These are phyloP conservation scores for Logfia minima DNA, from an alignment of 129 eudicot species.

Conservation along the genomic window DNA sequence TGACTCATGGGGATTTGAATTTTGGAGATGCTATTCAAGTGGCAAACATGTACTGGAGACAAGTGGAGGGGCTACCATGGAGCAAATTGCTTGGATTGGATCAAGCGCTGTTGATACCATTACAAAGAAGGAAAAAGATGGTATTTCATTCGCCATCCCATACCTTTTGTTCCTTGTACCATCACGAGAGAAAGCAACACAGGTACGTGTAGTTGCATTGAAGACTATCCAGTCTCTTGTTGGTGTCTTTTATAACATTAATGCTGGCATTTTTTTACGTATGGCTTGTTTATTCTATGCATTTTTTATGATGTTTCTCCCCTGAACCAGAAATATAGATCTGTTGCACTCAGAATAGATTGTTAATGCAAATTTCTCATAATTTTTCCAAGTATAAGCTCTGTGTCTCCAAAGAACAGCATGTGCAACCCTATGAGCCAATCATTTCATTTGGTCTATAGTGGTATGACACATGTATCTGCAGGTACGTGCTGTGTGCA, in stretches of 20 bases:
- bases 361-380: too few relatives aligned
- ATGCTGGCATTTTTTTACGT: neutral
- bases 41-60: conserved; percentile 68
- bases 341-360: too few relatives aligned
- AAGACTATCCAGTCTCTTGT: neutral
- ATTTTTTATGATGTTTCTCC: neutral
- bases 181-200: conserved; percentile 68
- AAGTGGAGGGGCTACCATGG: conserved; percentile 50
- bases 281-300: neutral
- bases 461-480: conserved; percentile 14
- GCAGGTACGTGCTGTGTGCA: conserved; percentile 85
- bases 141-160: conserved; percentile 57
- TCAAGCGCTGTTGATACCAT: conserved; percentile 81
- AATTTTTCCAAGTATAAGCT: too few relatives aligned
- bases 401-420: too few relatives aligned
- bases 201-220: conserved; percentile 46
- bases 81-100: conserved; percentile 88
- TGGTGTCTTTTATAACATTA: neutral
- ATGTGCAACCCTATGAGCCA: neutral
- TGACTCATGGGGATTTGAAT: conserved; percentile 78
- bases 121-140: conserved; percentile 75
- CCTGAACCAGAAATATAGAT: too few relatives aligned
- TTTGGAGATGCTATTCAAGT: conserved; percentile 69
- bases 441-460: neutral
- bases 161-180: conserved; percentile 78